A percentile compares a stretch with the other conserved stretches of the same genome.
phyloP scores from a whole-genome alignment of 176 grass and related monocot genomes.

The Eragrostis nindensis region DNA sequence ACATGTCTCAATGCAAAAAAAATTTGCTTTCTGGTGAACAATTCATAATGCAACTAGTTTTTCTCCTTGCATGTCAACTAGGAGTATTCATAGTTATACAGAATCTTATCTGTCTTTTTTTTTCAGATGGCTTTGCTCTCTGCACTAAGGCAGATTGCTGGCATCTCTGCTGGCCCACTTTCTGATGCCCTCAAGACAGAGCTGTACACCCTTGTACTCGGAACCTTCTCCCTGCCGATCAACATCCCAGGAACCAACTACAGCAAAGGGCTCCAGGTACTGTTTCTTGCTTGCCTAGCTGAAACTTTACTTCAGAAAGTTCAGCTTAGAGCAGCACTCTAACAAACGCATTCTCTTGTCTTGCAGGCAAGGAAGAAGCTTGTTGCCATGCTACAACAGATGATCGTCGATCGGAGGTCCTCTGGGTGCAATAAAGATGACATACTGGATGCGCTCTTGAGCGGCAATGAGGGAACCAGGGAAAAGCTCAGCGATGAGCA shows the following conservation, averaged over 20 bases:
- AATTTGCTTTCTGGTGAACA: slow-evolving; percentile 18
- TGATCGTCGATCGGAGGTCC: slow-evolving; percentile 62
- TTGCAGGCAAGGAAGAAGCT: slow-evolving; percentile 89
- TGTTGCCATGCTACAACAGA: slow-evolving; percentile 72
- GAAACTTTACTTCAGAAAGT: neutral
- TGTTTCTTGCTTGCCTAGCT: slow-evolving; percentile 14
- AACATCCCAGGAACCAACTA: slow-evolving; percentile 89
- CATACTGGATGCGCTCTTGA: slow-evolving; percentile 77
- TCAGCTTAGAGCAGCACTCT: neutral
- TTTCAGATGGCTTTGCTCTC: slow-evolving; percentile 94
- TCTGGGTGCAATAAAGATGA: slow-evolving; percentile 55
- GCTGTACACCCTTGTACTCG: slow-evolving; percentile 87
- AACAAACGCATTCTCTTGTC: neutral
- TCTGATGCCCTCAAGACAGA: slow-evolving; percentile 83
- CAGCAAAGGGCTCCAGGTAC: slow-evolving; percentile 73
- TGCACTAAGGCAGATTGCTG: slow-evolving; percentile 84
- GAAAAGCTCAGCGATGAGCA: slow-evolving; percentile 75
- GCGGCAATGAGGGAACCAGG: slow-evolving; percentile 50
- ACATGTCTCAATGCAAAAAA: slow-evolving; percentile 40
- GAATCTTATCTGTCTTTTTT: slow-evolving; percentile 33
- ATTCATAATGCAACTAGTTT: neutral
- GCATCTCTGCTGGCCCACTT: slow-evolving; percentile 76
- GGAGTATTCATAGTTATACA: slow-evolving; percentile 19
- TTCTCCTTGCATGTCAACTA: slow-evolving; percentile 31
- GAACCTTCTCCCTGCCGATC: slow-evolving; percentile 90